phyloP scores from a whole-genome alignment of 352 stramenopile species.

The Phytophthora podocarpi region DNA sequence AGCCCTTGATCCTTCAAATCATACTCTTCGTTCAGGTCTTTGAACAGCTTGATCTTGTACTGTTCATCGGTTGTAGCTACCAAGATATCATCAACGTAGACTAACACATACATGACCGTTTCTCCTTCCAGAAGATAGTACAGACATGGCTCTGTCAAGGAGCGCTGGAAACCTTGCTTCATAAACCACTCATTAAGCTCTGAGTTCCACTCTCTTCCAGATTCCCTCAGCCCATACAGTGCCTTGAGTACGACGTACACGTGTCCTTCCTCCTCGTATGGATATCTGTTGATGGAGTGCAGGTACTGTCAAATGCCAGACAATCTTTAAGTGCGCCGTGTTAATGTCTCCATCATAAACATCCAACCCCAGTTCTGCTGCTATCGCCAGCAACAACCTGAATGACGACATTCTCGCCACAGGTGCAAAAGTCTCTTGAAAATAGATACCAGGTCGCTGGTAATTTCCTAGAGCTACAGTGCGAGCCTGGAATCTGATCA shows the following conservation, averaged over 20 bases:
- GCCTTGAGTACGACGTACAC: slow-evolving; percentile 23
- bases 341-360: slow-evolving; percentile 20
- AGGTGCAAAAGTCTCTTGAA: too few species aligned
- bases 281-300: slow-evolving; percentile 9
- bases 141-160: slow-evolving; percentile 17
- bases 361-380: neutral
- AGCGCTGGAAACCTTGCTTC: slow-evolving; percentile 9
- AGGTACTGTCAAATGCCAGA: slow-evolving; percentile 18
- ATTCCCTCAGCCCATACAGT: slow-evolving; percentile 23
- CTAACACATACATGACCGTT: slow-evolving; percentile 19
- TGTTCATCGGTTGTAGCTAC: slow-evolving; percentile 23
- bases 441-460: too few species aligned
- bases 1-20: slow-evolving; percentile 32
- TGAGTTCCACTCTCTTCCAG: slow-evolving; percentile 23
- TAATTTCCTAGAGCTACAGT: too few species aligned
- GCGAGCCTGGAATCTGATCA: too few species aligned
- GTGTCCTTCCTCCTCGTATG: slow-evolving; percentile 5
- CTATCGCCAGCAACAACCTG: too few species aligned
- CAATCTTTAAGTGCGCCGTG: slow-evolving; percentile 16
- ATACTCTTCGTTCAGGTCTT: slow-evolving; percentile 18
- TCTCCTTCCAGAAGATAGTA: slow-evolving; percentile 9
- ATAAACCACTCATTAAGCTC: slow-evolving; percentile 25
- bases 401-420: too few species aligned
- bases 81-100: slow-evolving; percentile 37
- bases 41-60: slow-evolving; percentile 28